Base-by-base conservation (phyloP, 2,329 filamentous ascomycete species). In the Fusarium sp. region DNA sequence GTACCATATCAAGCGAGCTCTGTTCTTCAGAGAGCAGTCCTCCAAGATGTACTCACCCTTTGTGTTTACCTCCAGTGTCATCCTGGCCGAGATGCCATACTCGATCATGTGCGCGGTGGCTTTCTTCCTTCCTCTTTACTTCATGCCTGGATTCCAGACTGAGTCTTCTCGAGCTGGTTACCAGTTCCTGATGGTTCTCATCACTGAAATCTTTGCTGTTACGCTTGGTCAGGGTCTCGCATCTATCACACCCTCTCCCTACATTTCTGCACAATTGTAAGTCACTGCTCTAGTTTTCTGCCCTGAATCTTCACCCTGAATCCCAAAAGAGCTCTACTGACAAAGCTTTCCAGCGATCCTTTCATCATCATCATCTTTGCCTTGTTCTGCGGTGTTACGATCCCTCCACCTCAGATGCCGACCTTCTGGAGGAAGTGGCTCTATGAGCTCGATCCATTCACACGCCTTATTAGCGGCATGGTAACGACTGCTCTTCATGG, bases 101-200 rank as follows among this genome's bases (percentile, higher is more conserved):
- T 91, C 88, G 42, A 83, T 97, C 18, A 80, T 97, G 47, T 97
- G 93, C 78, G 90, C 93, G 1, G 89, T 96, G 11, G 84, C 83
- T 60, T 97, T 97, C 85, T 97, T 92, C 85, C 76, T 97, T 2
- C 93, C 92, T 0, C 80, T 97, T 6, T 97, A 97, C 85, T 97
- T 91, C 80, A 91, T 96, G 77, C 92, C 93, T 0, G 92, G 92
- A 0, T 89, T 97, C 78, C 88, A 91, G 73, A 76, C 79, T 5
- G 86, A 86, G 0, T 81, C 89, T 1, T 86, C 84, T 3, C 88
- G 92, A 7, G 92, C 94, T 0, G 94, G 94, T 0, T 96, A 95
- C 80, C 92, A 95, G 78, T 97, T 97, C 86, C 84, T 97, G 77
- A 93, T 97, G 82, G 82, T 97, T 6, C 85, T 97, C 57, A 86